These are phyloP conservation scores for Geotrichum restrictum DNA, from an alignment of 1,139 yeast genomes.

Conservation along the genomic window DNA sequence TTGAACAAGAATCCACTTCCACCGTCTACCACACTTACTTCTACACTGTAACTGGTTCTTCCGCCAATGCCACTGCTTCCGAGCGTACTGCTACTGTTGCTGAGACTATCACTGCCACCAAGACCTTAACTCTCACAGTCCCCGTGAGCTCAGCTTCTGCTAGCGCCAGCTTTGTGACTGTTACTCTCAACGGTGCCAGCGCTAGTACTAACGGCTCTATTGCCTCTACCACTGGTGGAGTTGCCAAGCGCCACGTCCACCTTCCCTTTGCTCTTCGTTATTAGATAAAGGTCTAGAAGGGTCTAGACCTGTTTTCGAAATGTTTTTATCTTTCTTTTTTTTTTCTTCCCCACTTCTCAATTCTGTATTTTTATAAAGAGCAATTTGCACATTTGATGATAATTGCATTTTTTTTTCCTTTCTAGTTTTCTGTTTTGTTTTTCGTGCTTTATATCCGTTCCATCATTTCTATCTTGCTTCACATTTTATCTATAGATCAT, in stretches of 20 bases:
- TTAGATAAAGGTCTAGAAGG: background rate
- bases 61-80: background rate
- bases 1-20: conserved; percentile 1
- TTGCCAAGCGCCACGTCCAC: conserved; percentile 10
- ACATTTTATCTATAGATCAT: no score
- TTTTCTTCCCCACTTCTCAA: no score
- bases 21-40: background rate
- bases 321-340: background rate
- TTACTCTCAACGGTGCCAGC: background rate
- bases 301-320: background rate
- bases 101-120: conserved; percentile 7
- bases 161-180: background rate
- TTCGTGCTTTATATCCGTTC: no score
- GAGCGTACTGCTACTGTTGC: conserved; percentile 7
- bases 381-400: no score
- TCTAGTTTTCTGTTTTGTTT: background rate
- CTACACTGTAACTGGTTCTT: conserved; percentile 1
- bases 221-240: background rate
- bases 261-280: background rate
- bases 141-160: background rate
- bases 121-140: conserved; percentile 8
- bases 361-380: background rate
- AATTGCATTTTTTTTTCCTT: no score
- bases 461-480: no score
- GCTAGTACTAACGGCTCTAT: background rate